A percentile compares a stretch with the other conserved stretches of the same genome.
Evolutionary conservation across 805 yeast species (phyloP).

Genomic region (Pichia deserticola): DNA sequence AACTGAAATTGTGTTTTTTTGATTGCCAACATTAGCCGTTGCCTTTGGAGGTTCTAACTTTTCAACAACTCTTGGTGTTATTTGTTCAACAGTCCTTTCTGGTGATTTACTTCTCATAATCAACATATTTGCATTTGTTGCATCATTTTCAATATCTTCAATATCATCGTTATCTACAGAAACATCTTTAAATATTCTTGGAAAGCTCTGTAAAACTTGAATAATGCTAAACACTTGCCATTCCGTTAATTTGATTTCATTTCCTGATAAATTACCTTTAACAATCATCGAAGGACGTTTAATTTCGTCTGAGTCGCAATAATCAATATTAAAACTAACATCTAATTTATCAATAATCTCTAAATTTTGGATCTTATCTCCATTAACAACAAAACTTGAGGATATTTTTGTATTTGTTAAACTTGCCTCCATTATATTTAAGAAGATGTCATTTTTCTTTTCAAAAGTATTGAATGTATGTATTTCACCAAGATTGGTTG

Average conservation of each 20-base stretch:
- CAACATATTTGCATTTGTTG: constrained; percentile 52
- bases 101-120: constrained; percentile 15
- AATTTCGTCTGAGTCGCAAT: constrained; percentile 34
- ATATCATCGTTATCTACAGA: constrained; percentile 35
- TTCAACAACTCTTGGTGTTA: no score
- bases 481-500: constrained; percentile 77
- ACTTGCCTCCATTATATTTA: constrained; percentile 61
- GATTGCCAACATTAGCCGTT: no score
- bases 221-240: constrained; percentile 55
- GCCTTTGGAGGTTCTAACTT: neutral
- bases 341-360: constrained; percentile 64
- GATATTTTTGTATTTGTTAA: constrained; percentile 63
- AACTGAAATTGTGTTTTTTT: constrained; percentile 20
- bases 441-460: constrained; percentile 18
- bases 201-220: constrained; percentile 47
- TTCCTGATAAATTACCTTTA: constrained; percentile 53
- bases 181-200: constrained; percentile 43
- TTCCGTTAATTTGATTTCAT: constrained; percentile 63
- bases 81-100: neutral
- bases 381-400: constrained; percentile 46
- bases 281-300: constrained; percentile 44
- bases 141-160: constrained; percentile 55
- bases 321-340: constrained; percentile 51
- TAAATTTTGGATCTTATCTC: constrained; percentile 40
- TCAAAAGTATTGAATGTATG: constrained; percentile 56